A percentile compares a stretch with the other conserved stretches of the same genome.
Evolutionary conservation across 2,329 filamentous ascomycete species (phyloP).

Genomic region (Fusarium algeriense): DNA sequence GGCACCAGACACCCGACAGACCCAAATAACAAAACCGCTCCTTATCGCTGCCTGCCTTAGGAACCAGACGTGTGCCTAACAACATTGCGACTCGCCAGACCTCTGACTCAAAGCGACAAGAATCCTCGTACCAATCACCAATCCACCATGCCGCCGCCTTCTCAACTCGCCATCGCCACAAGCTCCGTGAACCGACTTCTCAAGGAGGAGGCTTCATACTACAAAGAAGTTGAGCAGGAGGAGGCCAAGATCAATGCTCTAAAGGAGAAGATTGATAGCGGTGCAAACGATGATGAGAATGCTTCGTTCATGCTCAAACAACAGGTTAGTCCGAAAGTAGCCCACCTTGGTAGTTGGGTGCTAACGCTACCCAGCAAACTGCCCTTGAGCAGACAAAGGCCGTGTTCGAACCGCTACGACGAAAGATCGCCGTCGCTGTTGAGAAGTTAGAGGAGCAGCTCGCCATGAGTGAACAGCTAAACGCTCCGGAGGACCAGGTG

Average conservation of each 20-base stretch:
- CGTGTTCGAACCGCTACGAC: slow-evolving; percentile 78
- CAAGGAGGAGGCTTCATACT: slow-evolving; percentile 92
- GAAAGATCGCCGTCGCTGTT: slow-evolving; percentile 78
- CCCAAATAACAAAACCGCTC: slow-evolving; percentile 7
- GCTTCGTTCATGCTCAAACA: slow-evolving; percentile 84
- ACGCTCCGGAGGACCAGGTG: slow-evolving; percentile 62
- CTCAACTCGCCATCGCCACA: slow-evolving; percentile 82
- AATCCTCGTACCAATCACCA: background rate
- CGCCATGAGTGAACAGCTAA: slow-evolving; percentile 69
- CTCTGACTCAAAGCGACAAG: background rate
- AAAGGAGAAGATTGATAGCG: slow-evolving; percentile 67
- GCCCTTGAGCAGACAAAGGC: slow-evolving; percentile 90
- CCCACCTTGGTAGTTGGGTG: slow-evolving; percentile 1
- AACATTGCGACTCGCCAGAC: background rate
- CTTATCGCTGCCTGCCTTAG: background rate
- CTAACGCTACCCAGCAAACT: slow-evolving; percentile 67
- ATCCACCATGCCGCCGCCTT: slow-evolving; percentile 77
- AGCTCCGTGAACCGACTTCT: slow-evolving; percentile 84
- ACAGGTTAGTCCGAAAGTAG: slow-evolving; percentile 70
- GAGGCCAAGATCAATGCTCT: slow-evolving; percentile 77
- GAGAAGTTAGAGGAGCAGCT: slow-evolving; percentile 81
- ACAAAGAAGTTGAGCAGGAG: slow-evolving; percentile 84
- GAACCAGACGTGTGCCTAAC: background rate
- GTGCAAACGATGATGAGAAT: slow-evolving; percentile 73
- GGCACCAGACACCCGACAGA: slow-evolving; percentile 40